phyloP scores from a whole-genome alignment of 352 stramenopile genomes.

The Globisporangium alternatum region DNA sequence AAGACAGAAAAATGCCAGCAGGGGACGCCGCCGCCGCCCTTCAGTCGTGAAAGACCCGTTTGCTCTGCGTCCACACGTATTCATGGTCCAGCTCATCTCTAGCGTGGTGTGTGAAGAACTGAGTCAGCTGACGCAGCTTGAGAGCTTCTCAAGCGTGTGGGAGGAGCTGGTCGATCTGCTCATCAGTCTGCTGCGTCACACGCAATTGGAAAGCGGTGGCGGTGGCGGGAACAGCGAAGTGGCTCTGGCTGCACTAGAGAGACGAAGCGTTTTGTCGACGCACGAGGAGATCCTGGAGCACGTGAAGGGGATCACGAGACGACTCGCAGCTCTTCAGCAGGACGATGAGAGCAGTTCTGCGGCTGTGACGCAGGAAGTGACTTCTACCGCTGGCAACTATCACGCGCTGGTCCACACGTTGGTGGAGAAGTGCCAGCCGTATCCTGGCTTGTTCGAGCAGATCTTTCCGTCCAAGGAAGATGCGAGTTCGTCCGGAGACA shows the following conservation, averaged over 20 bases:
- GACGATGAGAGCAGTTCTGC: conserved; percentile 14
- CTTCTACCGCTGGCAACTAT: not conserved
- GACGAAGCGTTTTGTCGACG: conserved; percentile 52
- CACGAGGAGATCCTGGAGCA: conserved; percentile 80
- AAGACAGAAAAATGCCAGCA: not conserved
- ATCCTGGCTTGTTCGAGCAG: conserved; percentile 41
- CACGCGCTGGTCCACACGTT: conserved; percentile 50
- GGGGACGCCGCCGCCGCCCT: conserved; percentile 33
- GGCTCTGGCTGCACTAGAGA: conserved; percentile 54
- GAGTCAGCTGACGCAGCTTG: conserved; percentile 35
- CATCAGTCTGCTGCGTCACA: conserved; percentile 52
- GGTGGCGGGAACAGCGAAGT: conserved; percentile 20
- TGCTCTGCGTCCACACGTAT: conserved; percentile 49
- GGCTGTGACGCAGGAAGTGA: not conserved
- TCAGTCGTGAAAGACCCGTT: conserved; percentile 62
- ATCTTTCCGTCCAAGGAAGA: conserved; percentile 59
- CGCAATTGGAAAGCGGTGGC: conserved; percentile 28
- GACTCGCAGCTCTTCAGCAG: conserved; percentile 38
- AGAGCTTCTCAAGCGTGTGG: conserved; percentile 49
- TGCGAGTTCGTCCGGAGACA: conserved; percentile 20
- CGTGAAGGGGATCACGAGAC: conserved; percentile 54
- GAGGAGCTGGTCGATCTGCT: conserved; percentile 51
- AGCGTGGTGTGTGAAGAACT: conserved; percentile 63
- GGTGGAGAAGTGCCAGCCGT: conserved; percentile 50
- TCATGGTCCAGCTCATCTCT: conserved; percentile 61